phyloP scores from a whole-genome alignment of 768 basidiomycete species.

The Amanita rubescens region DNA sequence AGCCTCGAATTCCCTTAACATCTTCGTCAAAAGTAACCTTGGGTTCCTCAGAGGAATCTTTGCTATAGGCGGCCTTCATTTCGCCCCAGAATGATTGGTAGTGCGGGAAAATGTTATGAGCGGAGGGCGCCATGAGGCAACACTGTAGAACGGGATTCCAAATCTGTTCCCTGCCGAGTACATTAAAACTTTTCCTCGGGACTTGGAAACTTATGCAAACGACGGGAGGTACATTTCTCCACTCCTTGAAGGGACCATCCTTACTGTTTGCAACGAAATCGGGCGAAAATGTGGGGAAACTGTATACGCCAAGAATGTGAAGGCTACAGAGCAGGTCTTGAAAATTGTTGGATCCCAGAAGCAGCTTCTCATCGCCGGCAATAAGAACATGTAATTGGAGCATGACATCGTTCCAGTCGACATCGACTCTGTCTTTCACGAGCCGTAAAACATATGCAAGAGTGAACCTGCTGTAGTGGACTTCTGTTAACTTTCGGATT shows the following conservation, averaged over 20 bases:
- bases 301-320: slow-evolving; percentile 23
- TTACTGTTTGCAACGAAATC: slow-evolving; percentile 7
- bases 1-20: slow-evolving; percentile 13
- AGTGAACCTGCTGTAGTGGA: slow-evolving; percentile 40
- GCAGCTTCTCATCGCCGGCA: slow-evolving; percentile 14
- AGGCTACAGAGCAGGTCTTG: slow-evolving; percentile 34
- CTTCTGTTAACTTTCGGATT: slow-evolving; percentile 13
- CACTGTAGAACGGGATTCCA: slow-evolving; percentile 13
- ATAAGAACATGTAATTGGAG: slow-evolving; percentile 22
- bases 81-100: slow-evolving; percentile 1
- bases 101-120: slow-evolving; percentile 14
- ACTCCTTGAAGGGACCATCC: slow-evolving; percentile 22
- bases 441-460: slow-evolving; percentile 39
- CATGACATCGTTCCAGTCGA: slow-evolving; percentile 39
- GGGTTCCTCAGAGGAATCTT: slow-evolving; percentile 7
- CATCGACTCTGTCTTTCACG: slow-evolving; percentile 27
- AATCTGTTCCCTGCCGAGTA: slow-evolving; percentile 13
- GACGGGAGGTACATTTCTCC: slow-evolving; percentile 27
- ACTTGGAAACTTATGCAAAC: slow-evolving; percentile 29
- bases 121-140: background rate
- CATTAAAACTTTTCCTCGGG: slow-evolving; percentile 22
- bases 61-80: background rate
- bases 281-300: slow-evolving; percentile 7
- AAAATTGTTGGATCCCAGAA: slow-evolving; percentile 23
- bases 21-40: slow-evolving; percentile 14